Evolutionary conservation across 441 rosid species (phyloP).

Genomic region (Erodium moschatum): DNA sequence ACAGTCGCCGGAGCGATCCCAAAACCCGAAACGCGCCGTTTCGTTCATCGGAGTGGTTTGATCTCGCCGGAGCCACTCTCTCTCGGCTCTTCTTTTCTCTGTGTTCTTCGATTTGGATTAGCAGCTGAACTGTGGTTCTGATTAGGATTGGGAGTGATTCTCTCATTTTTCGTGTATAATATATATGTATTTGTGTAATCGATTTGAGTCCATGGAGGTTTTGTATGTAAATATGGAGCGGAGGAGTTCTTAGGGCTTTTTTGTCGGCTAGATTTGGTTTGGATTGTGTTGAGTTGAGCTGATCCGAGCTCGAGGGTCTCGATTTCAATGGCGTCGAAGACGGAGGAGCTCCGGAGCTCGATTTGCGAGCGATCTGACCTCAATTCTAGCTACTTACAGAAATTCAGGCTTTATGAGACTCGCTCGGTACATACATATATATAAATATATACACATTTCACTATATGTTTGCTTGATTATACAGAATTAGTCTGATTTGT

Average conservation of each 20-base stretch:
- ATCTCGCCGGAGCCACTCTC: background rate
- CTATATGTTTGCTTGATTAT: background rate
- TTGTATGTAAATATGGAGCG: background rate
- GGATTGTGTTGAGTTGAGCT: constrained; percentile 19
- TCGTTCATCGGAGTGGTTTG: background rate
- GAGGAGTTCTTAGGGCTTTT: background rate
- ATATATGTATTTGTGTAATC: background rate
- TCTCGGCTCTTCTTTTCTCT: background rate
- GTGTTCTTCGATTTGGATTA: background rate
- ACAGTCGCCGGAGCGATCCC: background rate
- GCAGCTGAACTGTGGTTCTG: background rate
- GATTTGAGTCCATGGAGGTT: background rate
- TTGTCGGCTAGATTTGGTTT: background rate
- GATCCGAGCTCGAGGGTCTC: constrained; percentile 22
- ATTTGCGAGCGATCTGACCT: constrained; percentile 21
- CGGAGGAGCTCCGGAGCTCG: constrained; percentile 20
- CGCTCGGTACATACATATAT: constrained; percentile 38
- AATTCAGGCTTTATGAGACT: constrained; percentile 63
- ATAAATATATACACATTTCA: background rate
- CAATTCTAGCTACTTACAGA: constrained; percentile 37
- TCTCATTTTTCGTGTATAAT: background rate
- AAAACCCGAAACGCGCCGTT: background rate
- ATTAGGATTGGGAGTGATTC: background rate
- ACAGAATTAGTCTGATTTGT: background rate
- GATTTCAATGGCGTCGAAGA: constrained; percentile 30